Percentiles rank a stretch among this genome's conserved stretches.
phyloP scores from a whole-genome alignment of 441 rosid species.

The Erodium trifolium region DNA sequence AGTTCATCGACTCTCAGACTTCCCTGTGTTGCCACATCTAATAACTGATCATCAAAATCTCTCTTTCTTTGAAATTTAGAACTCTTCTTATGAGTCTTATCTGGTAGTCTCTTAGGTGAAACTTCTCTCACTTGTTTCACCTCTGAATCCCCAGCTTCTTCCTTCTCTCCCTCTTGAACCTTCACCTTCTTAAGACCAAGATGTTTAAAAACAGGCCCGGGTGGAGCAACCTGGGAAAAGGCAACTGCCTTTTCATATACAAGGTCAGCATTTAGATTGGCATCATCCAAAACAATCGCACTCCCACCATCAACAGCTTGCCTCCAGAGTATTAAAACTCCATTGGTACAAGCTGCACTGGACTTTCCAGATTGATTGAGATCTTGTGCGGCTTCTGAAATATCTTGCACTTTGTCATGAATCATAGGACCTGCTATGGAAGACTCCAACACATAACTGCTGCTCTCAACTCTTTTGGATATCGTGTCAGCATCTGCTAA shows the following conservation, averaged over 20 bases:
- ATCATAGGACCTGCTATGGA: constrained; percentile 8
- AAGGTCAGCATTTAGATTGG: constrained; percentile 49
- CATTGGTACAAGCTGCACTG: constrained; percentile 25
- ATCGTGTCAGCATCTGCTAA: constrained; percentile 14
- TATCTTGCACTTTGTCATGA: constrained; percentile 16
- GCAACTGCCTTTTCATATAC: constrained; percentile 45
- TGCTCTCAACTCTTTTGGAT: constrained; percentile 14
- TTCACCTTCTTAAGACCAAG: constrained; percentile 23
- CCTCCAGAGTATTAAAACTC: constrained; percentile 39
- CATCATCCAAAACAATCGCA: constrained; percentile 46
- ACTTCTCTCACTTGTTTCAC: constrained; percentile 19
- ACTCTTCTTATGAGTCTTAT: constrained; percentile 14
- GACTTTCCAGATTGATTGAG: constrained; percentile 16
- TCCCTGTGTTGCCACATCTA: constrained; percentile 37
- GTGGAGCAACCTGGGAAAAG: constrained; percentile 49
- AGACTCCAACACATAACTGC: constrained; percentile 13
- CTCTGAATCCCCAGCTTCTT: constrained; percentile 27
- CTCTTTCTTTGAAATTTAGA: constrained; percentile 16
- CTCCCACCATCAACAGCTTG: constrained; percentile 63
- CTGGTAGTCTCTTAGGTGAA: constrained; percentile 15
- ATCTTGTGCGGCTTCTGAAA: constrained; percentile 21
- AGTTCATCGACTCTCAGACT: constrained; percentile 68
- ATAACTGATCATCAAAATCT: constrained; percentile 22
- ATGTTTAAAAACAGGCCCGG: constrained; percentile 48
- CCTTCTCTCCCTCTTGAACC: constrained; percentile 31